Base-by-base conservation (phyloP, 2,329 filamentous ascomycete genomes). In the Penicillium vulpinum region DNA sequence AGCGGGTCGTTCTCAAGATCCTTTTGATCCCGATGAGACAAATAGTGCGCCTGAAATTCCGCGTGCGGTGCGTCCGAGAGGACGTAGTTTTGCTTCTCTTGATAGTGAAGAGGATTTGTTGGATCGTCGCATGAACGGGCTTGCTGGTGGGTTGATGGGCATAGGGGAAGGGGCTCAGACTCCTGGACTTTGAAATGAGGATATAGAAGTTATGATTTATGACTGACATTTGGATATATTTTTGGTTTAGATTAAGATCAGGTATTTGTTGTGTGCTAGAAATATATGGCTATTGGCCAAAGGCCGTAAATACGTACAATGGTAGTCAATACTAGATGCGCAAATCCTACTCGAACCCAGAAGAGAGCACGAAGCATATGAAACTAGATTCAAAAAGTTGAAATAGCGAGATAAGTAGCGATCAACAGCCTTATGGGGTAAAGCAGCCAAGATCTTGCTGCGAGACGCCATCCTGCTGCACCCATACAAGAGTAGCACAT, bases 91-190 rank as follows among this genome's bases (percentile, higher is more conserved):
- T 60, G 75, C 78, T 31, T 83, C 81, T 59, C 67, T 85, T 57
- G 81, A 79, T 5, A 85, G 82, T 58, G 79, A 82, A 59, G 83
- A 85, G 62, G 83, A 85, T 73, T 65, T 85, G 35, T 67, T 85
- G 22, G 80, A 80, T 35, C 71, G 83, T 36, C 74, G 82, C 35
- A 85, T 85, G 83, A 76, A 81, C 57, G 82, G 81, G 1, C 67
- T 84, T 54, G 79, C 80, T 18, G 79, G 81, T 11, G 77, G 79
- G 35, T 73, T 84, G 70, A 82, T 81, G 68, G 80, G 80, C 5
- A 65, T 74, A 39, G 71, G 70, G 11, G 74, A 77, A 46, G 66
- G 68, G 15, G 72, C 68, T 4, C 65, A 68, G 52, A 75, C 73
- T 16, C 64, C 64, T 1, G 64, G 64, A 2, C 66, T 70, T 7